Evolutionary conservation across 2,329 filamentous ascomycete species (phyloP), one percentile per base, ranked within the genome.

Genomic region (Curvularia lunata): DNA sequence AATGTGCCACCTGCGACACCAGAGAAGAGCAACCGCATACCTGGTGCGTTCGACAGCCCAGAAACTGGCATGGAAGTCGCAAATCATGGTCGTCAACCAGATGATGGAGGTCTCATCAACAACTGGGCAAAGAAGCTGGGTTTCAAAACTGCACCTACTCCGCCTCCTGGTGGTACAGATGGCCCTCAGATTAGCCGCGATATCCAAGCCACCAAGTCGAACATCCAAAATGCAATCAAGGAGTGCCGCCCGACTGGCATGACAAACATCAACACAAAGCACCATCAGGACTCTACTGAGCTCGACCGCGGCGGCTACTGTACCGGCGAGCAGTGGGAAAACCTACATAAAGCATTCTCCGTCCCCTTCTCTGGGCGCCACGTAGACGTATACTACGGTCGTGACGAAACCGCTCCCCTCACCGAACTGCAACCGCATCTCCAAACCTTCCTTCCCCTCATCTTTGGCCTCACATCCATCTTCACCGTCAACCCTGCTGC

Each of bases 401-500:
- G 66, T 23, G 64, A 68, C 25, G 70, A 76, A 48, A 61, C 65
- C 12, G 65, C 70, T 10, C 61, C 61, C 0, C 70, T 69, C 9
- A 56, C 66, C 1, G 72, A 73, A 9, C 52, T 77, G 16, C 67
- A 73, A 16, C 37, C 53, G 3, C 66, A 67, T 5, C 62, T 77
- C 1, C 49, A 58, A 8, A 54, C 59, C n/a, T 77, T 77, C 56
- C 61, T 76, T 0, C 74, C 73, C 0, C 60, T 75, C 38, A 71
- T 77, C 19, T 73, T 76, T 42, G 66, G 70, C 1, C 62, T 77
- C 23, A 72, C 73, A 1, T 64, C 66, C 2, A 69, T 76, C 28
- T 98, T 97, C 75, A 83, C 85, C 2, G 83, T 98, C 23, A 82
- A 86, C 1, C 81, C 85, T 0, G 81, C 84, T 30, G 87, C 87